Evolutionary conservation across 371 early-diverging fungal species (phyloP).

Genomic region (Blyttiomyces sp.): DNA sequence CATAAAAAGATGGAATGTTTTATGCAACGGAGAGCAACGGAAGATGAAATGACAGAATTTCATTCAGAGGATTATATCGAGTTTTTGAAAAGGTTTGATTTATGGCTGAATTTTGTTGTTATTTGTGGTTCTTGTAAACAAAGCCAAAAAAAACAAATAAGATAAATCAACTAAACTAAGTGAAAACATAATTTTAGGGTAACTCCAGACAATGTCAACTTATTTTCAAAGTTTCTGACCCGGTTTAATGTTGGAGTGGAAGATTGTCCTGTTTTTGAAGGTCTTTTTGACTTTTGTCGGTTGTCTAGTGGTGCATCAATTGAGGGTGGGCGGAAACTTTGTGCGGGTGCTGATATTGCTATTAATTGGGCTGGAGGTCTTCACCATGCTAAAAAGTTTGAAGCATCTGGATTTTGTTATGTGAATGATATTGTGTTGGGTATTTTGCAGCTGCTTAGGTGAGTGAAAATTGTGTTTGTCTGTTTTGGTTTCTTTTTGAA

Average conservation of each 20-base stretch:
- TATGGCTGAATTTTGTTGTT: neutral
- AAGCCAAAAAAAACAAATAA: no score
- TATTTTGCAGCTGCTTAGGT: slow-evolving; percentile 71
- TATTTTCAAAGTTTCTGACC: slow-evolving; percentile 61
- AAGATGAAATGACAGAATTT: slow-evolving; percentile 93
- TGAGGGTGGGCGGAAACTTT: slow-evolving; percentile 63
- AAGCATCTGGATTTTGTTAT: slow-evolving; percentile 89
- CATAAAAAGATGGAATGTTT: slow-evolving; percentile 91
- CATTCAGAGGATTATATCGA: slow-evolving; percentile 97
- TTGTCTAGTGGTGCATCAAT: slow-evolving; percentile 64
- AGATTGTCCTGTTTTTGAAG: slow-evolving; percentile 97
- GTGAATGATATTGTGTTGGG: slow-evolving; percentile 91
- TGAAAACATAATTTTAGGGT: slow-evolving; percentile 65
- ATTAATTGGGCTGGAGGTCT: slow-evolving; percentile 91
- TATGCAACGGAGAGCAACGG: slow-evolving; percentile 86
- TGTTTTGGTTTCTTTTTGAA: neutral
- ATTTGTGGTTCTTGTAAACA: neutral
- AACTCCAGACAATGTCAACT: slow-evolving; percentile 83
- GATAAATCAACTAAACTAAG: no score
- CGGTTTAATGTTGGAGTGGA: slow-evolving; percentile 86
- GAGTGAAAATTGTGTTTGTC: neutral
- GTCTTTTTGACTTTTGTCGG: slow-evolving; percentile 93
- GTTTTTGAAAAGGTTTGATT: slow-evolving; percentile 84
- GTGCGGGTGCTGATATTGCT: slow-evolving; percentile 60
- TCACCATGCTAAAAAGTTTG: slow-evolving; percentile 77